phyloP scores from a whole-genome alignment of 2,329 filamentous ascomycete species.

The Verticillium zaregamsianum region DNA sequence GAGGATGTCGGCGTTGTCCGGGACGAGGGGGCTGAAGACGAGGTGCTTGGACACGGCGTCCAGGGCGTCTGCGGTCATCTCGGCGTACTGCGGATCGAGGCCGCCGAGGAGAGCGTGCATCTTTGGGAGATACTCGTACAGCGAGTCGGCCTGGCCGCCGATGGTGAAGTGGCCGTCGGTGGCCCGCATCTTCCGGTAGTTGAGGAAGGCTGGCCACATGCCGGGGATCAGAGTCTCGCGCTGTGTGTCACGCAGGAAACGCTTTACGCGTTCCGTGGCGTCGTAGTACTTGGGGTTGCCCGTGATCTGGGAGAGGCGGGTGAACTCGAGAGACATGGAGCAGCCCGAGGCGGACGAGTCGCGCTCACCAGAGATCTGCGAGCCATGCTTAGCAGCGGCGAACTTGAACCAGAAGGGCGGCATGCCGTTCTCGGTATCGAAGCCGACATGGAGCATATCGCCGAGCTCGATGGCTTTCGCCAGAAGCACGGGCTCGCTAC shows the following conservation, averaged over 20 bases:
- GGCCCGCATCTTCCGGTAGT: slow-evolving; percentile 51
- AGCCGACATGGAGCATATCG: slow-evolving; percentile 48
- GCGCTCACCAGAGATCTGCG: slow-evolving; percentile 27
- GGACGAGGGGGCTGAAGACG: slow-evolving; percentile 65
- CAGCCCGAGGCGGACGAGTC: slow-evolving; percentile 48
- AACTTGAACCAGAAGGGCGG: slow-evolving; percentile 44
- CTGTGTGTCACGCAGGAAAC: slow-evolving; percentile 62
- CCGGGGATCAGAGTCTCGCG: slow-evolving; percentile 64
- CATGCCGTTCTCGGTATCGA: slow-evolving; percentile 51
- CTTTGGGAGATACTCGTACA: slow-evolving; percentile 59
- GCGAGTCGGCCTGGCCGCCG: slow-evolving; percentile 41
- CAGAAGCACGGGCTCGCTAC: slow-evolving; percentile 39
- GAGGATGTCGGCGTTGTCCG: slow-evolving; percentile 54
- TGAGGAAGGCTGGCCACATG: slow-evolving; percentile 65
- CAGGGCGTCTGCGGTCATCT: slow-evolving; percentile 61
- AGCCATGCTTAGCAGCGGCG: slow-evolving; percentile 30
- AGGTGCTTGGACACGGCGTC: slow-evolving; percentile 58
- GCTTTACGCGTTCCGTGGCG: slow-evolving; percentile 69
- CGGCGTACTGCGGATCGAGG: slow-evolving; percentile 54
- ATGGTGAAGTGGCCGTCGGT: slow-evolving; percentile 35
- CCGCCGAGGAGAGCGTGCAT: slow-evolving; percentile 62
- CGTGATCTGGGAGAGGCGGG: slow-evolving; percentile 68
- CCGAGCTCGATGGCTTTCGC: slow-evolving; percentile 49
- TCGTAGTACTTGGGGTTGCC: slow-evolving; percentile 71
- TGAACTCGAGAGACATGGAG: slow-evolving; percentile 71